Evolutionary conservation across 768 basidiomycete species (phyloP), one percentile per base, ranked within the genome.

Genomic region (Mycena kentingensis): DNA sequence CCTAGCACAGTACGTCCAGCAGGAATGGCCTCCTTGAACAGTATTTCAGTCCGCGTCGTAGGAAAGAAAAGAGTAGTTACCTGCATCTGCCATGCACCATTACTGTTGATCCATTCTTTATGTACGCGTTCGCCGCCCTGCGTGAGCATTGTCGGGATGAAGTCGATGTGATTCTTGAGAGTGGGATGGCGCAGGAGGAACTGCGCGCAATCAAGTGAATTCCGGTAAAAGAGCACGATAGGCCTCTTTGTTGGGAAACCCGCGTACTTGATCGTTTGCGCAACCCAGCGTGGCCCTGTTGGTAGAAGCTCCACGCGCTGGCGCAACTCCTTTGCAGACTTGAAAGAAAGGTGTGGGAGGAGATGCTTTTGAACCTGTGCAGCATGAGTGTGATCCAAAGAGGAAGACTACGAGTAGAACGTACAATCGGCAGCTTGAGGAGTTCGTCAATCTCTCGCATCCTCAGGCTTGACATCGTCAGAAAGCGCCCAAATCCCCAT

Each of bases 401-500:
- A 38, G 13, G 25, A 16, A 45, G 6, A 21, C 16, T 22, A 29
- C 16, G 21, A 38, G 3, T 26, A 16, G n/a, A 28, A 49, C 63
- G 46, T 51, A 71, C 67, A 29, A 66, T 27, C 37, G 62, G 27
- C 22, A 73, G 60, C 5, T 51, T 49, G 24, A 73, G 43, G 31
- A 72, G 67, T 15, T 63, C 49, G 26, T 68, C 54, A 10, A 70
- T 65, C 5, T 51, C 56, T 11, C 55, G 49, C 67, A 70, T 66
- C 32, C 67, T 70, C 35, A 73, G 49, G 18, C 54, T 38, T 5
- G 65, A 68, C 4, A 46, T 51, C 16, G 65, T 48, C 0, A 72
- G 60, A 53, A 65, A 72, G 5, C 54, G 62, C 7, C 60, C 68
- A 4, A 71, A 28, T 54, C 72, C 60, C 71, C 71, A 73, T 43